Percentiles rank a stretch among this genome's conserved stretches.
phyloP scores from a whole-genome alignment of 345 rosid genomes.

The Moringa oleifera region DNA sequence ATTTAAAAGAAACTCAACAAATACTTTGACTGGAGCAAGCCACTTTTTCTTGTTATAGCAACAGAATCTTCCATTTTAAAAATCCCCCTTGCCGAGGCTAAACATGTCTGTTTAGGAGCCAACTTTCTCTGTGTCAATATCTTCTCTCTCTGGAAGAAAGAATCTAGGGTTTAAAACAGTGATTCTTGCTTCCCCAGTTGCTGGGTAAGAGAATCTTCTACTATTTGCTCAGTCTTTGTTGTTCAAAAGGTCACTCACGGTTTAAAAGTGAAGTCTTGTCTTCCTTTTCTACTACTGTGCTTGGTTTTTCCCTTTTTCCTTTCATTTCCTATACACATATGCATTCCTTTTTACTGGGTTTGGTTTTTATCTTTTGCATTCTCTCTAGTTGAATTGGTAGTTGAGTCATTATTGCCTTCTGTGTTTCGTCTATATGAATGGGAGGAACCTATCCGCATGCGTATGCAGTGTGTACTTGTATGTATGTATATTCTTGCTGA shows the following conservation, averaged over 20 bases:
- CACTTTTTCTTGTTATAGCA: neutral
- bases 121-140: conserved; percentile 17
- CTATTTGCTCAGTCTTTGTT: neutral
- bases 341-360: conserved; percentile 1
- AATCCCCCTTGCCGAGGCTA: neutral
- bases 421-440: conserved; percentile 11
- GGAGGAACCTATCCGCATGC: conserved; percentile 4
- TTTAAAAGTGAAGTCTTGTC: conserved; percentile 5
- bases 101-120: neutral
- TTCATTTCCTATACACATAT: neutral
- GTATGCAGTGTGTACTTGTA: neutral
- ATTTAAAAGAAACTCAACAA: neutral
- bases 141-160: conserved; percentile 13
- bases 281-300: conserved; percentile 13
- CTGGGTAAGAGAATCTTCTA: conserved; percentile 23
- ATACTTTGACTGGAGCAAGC: neutral
- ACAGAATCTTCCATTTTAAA: neutral
- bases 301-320: conserved; percentile 10
- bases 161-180: conserved; percentile 36
- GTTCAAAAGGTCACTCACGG: conserved; percentile 8
- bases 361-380: neutral
- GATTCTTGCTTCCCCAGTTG: conserved; percentile 27
- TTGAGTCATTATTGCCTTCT: neutral
- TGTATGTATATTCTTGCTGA: conserved; percentile 7
- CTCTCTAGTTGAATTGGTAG: conserved; percentile 1